Conservation (phyloP, 2,329 filamentous ascomycete genomes). For the Fusarium lyarnte region DNA sequence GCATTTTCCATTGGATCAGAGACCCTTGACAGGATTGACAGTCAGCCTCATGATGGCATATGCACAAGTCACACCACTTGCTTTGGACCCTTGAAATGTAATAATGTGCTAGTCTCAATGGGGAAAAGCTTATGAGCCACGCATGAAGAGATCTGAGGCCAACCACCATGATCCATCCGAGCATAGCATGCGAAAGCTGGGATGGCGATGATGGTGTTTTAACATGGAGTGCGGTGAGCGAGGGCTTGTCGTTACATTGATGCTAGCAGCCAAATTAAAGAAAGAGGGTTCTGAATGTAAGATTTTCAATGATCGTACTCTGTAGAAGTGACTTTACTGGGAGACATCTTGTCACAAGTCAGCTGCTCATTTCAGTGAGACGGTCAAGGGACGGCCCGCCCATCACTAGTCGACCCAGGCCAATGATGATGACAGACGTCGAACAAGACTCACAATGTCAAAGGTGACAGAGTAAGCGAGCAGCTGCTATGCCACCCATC, state of each 20-base stretch:
- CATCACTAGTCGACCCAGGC: conserved; percentile 28
- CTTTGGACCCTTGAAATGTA: conserved; percentile 26
- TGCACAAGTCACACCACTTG: conserved; percentile 41
- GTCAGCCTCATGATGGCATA: conserved; percentile 40
- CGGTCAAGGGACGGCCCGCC: conserved; percentile 43
- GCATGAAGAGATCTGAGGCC: conserved; percentile 40
- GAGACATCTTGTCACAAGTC: conserved; percentile 17
- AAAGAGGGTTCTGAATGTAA: neutral
- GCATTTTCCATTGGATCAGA: conserved; percentile 8
- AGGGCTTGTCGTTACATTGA: conserved; percentile 27
- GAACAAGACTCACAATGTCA: conserved; percentile 2
- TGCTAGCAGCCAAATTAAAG: conserved; percentile 6
- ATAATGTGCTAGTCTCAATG: conserved; percentile 34
- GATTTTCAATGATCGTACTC: neutral
- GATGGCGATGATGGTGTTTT: conserved; percentile 14
- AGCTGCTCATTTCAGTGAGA: conserved; percentile 33
- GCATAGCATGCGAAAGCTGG: conserved; percentile 7
- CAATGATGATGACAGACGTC: conserved; percentile 11
- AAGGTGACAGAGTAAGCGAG: conserved; percentile 11
- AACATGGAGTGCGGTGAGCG: conserved; percentile 8
- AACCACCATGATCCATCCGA: conserved; percentile 32
- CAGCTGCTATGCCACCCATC: neutral
- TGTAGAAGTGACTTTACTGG: neutral
- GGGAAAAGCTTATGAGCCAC: conserved; percentile 37
- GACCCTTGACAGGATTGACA: conserved; percentile 23